Base-by-base conservation (phyloP, 805 yeast species). In the Lipomyces chichibuensis region DNA sequence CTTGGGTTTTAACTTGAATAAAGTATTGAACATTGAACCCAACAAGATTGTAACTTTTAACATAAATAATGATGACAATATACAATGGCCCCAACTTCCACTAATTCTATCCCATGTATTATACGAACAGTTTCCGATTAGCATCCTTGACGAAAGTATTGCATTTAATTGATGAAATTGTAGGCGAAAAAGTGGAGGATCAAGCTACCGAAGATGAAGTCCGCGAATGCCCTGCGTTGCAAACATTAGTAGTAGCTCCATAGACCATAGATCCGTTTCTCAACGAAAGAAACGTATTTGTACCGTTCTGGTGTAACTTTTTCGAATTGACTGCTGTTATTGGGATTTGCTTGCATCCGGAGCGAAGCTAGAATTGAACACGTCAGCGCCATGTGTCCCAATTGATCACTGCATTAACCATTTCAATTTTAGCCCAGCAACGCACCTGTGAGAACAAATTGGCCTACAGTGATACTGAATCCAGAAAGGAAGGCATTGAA, bases 401-500 rank as follows among this genome's bases (percentile, higher is more conserved):
- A 37, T 37, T 37, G 39, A 37, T 11, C 13, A 37, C 39, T 11
- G 13, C 17, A 11, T 37, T 43, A 43, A 20, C 35, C 57, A 32
- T 33, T 27, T 29, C 39, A 32, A 13, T 6, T 17, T 13, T 9
- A 33, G 59, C 32, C 9, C 11, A 25, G 43, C 7, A n/a, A 70
- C 46, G 72, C 66, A n/a, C 80, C 82, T 13, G 96, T 87, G 70
- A 95, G 84, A 32, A 95, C 98, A 77, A 95, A 95, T 78, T 95
- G 98, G 14, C 97, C 98, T 60, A 95, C 98, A 57, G 98, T 91
- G 27, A 92, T 82, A 64, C 89, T 85, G 76, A 95, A 95, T 0
- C 98, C 98, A 25, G 97, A 94, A 67, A 95, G 83, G 76, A 95
- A 95, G 29, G 97, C 98, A 79, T 95, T 95, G 84, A 95, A 95